A percentile compares a stretch with the other conserved stretches of the same genome.
Evolutionary conservation across 1,284 basidiomycete genomes (phyloP).

Genomic region (Peniophora sp.): DNA sequence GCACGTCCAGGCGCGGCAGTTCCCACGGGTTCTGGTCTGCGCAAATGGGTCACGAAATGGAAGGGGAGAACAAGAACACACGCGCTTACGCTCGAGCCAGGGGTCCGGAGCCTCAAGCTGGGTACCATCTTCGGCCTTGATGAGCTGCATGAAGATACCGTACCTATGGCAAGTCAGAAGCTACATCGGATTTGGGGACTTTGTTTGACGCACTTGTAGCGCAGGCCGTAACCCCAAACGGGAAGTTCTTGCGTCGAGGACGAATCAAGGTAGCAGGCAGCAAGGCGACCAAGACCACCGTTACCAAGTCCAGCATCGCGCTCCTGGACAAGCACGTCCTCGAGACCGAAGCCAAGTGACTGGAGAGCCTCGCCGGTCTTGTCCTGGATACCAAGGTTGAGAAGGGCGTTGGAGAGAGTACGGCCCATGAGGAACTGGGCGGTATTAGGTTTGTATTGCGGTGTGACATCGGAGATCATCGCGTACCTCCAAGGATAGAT

Average conservation of each 20-base stretch:
- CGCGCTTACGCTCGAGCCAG: constrained; percentile 58
- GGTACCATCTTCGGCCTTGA: constrained; percentile 23
- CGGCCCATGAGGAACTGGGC: constrained; percentile 80
- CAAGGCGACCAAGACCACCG: constrained; percentile 83
- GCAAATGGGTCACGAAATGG: no score
- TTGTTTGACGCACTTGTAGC: constrained; percentile 46
- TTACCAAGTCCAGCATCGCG: constrained; percentile 88
- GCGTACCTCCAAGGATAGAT: constrained; percentile 59
- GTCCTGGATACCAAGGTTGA: constrained; percentile 80
- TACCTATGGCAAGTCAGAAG: constrained; percentile 29
- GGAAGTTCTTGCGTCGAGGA: constrained; percentile 75
- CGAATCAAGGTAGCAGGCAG: constrained; percentile 89
- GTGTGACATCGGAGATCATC: no score
- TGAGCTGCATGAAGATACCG: constrained; percentile 92
- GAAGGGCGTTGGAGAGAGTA: constrained; percentile 69
- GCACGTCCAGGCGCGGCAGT: constrained; percentile 77
- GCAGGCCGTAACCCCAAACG: constrained; percentile 84
- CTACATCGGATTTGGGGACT: no score
- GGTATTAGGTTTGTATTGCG: no score
- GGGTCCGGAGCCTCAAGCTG: constrained; percentile 91
- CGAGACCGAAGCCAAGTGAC: constrained; percentile 80
- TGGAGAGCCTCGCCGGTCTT: constrained; percentile 61
- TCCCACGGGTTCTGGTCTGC: constrained; percentile 79
- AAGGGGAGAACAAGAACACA: no score
- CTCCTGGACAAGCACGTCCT: constrained; percentile 81